Evolutionary conservation across 257 asterid species (phyloP).

Genomic region (Ligustrum vulgare): DNA sequence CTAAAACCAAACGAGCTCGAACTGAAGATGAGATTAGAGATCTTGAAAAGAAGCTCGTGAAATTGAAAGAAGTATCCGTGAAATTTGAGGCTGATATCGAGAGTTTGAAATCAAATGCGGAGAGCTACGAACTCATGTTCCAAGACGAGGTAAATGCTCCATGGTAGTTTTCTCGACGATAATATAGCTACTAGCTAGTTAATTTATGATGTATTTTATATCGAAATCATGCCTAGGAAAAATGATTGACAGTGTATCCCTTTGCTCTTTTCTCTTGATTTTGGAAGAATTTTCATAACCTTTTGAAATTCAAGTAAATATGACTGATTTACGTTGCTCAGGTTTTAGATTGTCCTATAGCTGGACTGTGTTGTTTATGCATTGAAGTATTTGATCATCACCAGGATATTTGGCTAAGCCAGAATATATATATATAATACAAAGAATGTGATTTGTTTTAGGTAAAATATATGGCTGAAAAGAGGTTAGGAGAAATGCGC

Average conservation of each 20-base stretch:
- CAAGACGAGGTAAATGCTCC: constrained; percentile 58
- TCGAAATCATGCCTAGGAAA: constrained; percentile 4
- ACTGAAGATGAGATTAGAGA: constrained; percentile 43
- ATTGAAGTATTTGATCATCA: too few relatives aligned
- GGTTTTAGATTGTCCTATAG: background rate
- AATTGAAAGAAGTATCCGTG: constrained; percentile 42
- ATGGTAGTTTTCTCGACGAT: constrained; percentile 32
- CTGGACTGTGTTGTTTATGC: too few relatives aligned
- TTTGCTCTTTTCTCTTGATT: constrained; percentile 18
- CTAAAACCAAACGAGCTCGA: constrained; percentile 32
- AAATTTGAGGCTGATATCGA: constrained; percentile 37
- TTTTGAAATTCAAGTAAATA: background rate
- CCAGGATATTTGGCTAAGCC: too few relatives aligned
- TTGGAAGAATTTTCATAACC: background rate
- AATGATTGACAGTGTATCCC: background rate
- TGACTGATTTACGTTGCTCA: background rate
- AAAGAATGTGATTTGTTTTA: too few relatives aligned
- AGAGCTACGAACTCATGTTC: constrained; percentile 46
- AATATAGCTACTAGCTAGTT: background rate
- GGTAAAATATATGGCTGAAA: too few relatives aligned
- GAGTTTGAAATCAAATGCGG: constrained; percentile 45
- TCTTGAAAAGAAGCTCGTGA: constrained; percentile 49
- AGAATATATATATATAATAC: too few relatives aligned
- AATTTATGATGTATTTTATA: constrained; percentile 9
- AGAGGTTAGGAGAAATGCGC: too few relatives aligned